phyloP scores from a whole-genome alignment of 2,329 filamentous ascomycete genomes.

The Emergomyces orientalis region DNA sequence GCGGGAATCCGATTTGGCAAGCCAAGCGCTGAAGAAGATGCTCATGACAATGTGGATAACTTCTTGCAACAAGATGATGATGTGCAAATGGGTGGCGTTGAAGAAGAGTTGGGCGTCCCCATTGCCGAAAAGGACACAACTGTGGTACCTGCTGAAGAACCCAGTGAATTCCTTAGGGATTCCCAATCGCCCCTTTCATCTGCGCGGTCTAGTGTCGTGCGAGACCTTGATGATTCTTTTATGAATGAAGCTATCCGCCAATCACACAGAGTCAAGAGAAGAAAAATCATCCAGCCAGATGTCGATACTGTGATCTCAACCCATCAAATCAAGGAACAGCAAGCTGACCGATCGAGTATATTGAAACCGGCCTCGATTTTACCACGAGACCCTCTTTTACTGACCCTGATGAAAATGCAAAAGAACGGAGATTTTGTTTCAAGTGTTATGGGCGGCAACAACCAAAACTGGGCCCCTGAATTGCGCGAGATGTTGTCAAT shows the following conservation, averaged over 20 bases:
- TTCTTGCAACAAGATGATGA: constrained; percentile 48
- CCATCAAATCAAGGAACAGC: constrained; percentile 73
- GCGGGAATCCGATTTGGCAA: constrained; percentile 37
- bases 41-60: constrained; percentile 50
- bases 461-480: constrained; percentile 81
- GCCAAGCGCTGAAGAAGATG: constrained; percentile 27
- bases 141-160: constrained; percentile 20
- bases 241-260: constrained; percentile 51
- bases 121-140: constrained; percentile 46
- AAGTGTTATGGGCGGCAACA: constrained; percentile 72
- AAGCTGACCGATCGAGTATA: constrained; percentile 77
- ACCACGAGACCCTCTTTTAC: constrained; percentile 73
- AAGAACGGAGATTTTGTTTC: constrained; percentile 83
- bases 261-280: constrained; percentile 66
- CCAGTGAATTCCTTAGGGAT: constrained; percentile 31
- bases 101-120: constrained; percentile 48
- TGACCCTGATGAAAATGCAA: constrained; percentile 86
- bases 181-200: constrained; percentile 48
- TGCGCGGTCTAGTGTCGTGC: constrained; percentile 42
- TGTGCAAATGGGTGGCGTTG: constrained; percentile 36
- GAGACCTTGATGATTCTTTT: constrained; percentile 53
- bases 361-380: constrained; percentile 74
- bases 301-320: constrained; percentile 67
- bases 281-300: constrained; percentile 76
- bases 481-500: constrained; percentile 85